phyloP scores from a whole-genome alignment of 345 rosid genomes.

The Zanthoxylum bungeanum region DNA sequence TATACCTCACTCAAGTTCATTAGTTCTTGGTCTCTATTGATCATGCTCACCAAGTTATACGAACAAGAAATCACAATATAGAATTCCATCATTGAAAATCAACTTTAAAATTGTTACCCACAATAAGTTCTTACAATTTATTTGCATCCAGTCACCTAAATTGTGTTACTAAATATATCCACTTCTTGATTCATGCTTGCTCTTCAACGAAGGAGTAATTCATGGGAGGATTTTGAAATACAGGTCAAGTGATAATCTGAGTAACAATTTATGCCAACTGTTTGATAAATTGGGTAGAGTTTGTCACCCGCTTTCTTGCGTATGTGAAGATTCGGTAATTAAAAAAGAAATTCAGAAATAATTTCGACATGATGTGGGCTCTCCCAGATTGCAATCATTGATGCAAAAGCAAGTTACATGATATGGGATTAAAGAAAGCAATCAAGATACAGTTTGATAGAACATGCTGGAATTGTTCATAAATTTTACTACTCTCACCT shows the following conservation, averaged over 20 bases:
- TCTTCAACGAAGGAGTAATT: background rate
- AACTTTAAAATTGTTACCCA: background rate
- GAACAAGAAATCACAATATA: background rate
- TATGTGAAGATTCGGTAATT: too few species aligned
- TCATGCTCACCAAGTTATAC: background rate
- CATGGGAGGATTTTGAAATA: slow-evolving; percentile 4
- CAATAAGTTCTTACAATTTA: background rate
- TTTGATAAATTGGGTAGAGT: slow-evolving; percentile 9
- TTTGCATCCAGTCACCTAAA: background rate
- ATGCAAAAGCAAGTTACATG: slow-evolving; percentile 27
- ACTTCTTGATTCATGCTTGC: background rate
- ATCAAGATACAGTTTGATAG: slow-evolving; percentile 18
- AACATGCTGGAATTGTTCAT: slow-evolving; percentile 24
- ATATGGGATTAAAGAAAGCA: slow-evolving; percentile 16
- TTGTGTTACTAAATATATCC: background rate
- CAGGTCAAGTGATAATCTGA: background rate
- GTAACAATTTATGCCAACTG: slow-evolving; percentile 1
- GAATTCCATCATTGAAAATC: background rate
- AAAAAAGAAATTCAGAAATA: too few species aligned
- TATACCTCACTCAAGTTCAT: background rate
- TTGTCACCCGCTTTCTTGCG: too few species aligned
- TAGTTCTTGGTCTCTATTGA: background rate
- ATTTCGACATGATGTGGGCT: too few species aligned
- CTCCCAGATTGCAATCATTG: slow-evolving; percentile 16
- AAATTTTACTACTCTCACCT: slow-evolving; percentile 1